phyloP scores from a whole-genome alignment of 2,329 filamentous ascomycete genomes.

The Ophiocordyceps camponoti-saundersi region DNA sequence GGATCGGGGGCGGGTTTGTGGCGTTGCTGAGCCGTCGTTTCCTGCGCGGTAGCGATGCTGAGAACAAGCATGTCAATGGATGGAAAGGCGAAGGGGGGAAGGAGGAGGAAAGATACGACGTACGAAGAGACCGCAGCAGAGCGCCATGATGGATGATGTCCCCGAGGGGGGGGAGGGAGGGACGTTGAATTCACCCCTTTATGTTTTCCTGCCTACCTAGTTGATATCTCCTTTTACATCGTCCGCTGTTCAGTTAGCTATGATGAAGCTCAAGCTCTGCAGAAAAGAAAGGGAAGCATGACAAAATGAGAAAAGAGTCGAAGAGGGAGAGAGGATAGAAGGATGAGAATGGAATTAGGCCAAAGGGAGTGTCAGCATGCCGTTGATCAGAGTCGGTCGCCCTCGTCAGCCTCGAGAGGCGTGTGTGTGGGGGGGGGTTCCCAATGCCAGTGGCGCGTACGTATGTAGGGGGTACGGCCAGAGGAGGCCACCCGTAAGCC shows the following conservation, averaged over 20 bases:
- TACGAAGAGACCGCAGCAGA: slow-evolving; percentile 10
- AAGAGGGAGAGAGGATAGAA: neutral
- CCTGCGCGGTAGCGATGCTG: slow-evolving; percentile 6
- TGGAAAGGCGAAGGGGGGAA: neutral
- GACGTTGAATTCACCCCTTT: too few species aligned
- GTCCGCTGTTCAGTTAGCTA: neutral
- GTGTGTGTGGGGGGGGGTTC: neutral
- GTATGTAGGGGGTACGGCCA: neutral
- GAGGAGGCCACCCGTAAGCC: too few species aligned
- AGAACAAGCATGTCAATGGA: neutral
- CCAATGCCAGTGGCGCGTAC: too few species aligned
- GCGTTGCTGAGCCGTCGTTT: neutral
- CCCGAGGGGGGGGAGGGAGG: neutral
- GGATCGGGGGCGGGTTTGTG: slow-evolving; percentile 12
- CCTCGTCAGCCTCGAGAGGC: neutral
- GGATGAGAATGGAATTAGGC: neutral
- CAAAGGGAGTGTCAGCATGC: neutral
- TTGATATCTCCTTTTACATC: neutral
- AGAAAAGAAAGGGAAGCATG: neutral
- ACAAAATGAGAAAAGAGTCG: too few species aligned
- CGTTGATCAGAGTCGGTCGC: neutral
- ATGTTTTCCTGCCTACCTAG: neutral
- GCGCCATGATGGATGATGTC: slow-evolving; percentile 4
- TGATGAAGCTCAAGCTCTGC: neutral
- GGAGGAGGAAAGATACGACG: neutral